A percentile compares a stretch with the other conserved stretches of the same genome.
Evolutionary conservation across 768 basidiomycete species (phyloP).

Genomic region (Xanthoconium purpureum): DNA sequence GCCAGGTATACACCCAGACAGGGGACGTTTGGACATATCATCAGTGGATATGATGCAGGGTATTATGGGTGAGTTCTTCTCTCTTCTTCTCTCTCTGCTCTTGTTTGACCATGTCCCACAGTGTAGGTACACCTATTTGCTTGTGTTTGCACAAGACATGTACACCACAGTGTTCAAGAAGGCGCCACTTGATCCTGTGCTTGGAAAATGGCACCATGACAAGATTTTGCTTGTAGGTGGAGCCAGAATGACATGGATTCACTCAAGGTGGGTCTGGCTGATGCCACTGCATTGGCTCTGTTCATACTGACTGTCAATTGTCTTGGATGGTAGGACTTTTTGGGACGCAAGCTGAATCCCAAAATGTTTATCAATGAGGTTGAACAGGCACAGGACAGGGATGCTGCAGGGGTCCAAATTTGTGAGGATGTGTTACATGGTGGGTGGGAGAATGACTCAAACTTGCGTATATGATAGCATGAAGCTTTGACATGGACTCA

Average conservation of each 20-base stretch:
- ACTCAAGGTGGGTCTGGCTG: neutral
- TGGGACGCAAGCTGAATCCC: constrained; percentile 72
- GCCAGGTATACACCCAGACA: constrained; percentile 62
- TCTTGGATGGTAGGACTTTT: constrained; percentile 54
- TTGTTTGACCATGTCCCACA: neutral
- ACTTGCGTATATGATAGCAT: too few relatives aligned
- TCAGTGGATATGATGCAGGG: constrained; percentile 66
- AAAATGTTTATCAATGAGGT: constrained; percentile 71
- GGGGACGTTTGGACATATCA: constrained; percentile 71
- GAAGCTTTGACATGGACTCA: too few relatives aligned
- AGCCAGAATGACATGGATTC: constrained; percentile 69
- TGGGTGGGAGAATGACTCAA: too few relatives aligned
- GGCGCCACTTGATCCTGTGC: constrained; percentile 67
- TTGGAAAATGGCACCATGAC: constrained; percentile 67
- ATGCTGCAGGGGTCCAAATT: neutral
- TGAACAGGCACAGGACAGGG: constrained; percentile 18
- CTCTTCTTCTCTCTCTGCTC: neutral
- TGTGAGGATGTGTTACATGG: too few relatives aligned
- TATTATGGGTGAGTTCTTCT: constrained; percentile 53
- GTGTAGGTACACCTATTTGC: constrained; percentile 65
- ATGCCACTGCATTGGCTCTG: too few relatives aligned
- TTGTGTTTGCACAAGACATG: constrained; percentile 60
- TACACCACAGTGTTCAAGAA: constrained; percentile 75
- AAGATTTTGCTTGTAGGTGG: constrained; percentile 71
- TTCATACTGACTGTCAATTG: too few relatives aligned